phyloP scores from a whole-genome alignment of 148 eudicot genomes.

The Chenopodium formosanum region DNA sequence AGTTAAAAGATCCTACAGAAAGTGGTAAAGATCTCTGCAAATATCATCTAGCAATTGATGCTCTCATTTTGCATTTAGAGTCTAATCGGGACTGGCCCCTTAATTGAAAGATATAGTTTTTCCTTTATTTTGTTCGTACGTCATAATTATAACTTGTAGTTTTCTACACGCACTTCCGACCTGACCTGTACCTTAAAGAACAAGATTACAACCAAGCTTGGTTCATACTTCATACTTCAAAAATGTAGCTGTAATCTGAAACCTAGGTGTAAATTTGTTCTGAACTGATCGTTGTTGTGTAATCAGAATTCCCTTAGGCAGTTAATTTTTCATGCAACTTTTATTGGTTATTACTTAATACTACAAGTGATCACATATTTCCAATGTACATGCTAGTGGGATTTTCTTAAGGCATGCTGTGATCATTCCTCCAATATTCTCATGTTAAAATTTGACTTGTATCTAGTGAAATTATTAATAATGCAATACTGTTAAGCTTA shows the following conservation, averaged over 20 bases:
- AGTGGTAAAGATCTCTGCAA: background rate
- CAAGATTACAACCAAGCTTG: background rate
- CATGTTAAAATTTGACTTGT: background rate
- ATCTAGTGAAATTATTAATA: background rate
- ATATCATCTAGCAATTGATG: slow-evolving; percentile 1
- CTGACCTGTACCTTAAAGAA: background rate
- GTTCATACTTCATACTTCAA: background rate
- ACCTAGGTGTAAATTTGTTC: background rate
- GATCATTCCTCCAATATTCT: no score
- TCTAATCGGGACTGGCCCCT: background rate
- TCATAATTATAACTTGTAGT: background rate
- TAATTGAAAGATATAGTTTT: background rate
- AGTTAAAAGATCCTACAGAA: background rate
- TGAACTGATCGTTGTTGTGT: background rate
- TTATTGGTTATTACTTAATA: background rate
- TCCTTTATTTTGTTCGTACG: background rate
- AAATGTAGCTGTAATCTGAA: background rate
- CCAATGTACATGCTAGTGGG: background rate
- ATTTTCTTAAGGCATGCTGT: background rate
- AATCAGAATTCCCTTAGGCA: background rate
- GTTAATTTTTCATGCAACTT: background rate
- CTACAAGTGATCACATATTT: background rate
- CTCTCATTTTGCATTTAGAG: background rate
- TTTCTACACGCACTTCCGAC: background rate
- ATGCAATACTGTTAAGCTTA: background rate